Percentiles rank a stretch among this genome's conserved stretches.
phyloP scores from a whole-genome alignment of 768 basidiomycete species.

The Phylloporus sp. region DNA sequence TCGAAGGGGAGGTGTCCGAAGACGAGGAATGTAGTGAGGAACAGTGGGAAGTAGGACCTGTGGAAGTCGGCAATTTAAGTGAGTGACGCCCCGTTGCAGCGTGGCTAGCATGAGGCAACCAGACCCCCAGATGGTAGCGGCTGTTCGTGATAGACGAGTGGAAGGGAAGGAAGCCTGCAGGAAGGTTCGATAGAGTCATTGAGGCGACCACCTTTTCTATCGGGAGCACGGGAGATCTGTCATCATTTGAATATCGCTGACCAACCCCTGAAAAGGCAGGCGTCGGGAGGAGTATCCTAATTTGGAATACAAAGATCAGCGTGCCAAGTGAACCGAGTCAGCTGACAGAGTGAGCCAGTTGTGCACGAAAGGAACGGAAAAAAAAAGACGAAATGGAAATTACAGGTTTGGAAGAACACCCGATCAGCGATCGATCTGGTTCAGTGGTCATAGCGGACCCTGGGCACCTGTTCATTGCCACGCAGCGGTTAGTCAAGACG shows the following conservation, averaged over 20 bases:
- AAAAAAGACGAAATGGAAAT: background rate
- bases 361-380: background rate
- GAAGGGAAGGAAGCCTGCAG: constrained; percentile 26
- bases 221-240: constrained; percentile 23
- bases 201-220: constrained; percentile 25
- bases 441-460: constrained; percentile 4
- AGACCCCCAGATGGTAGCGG: constrained; percentile 28
- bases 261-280: constrained; percentile 26
- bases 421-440: constrained; percentile 20
- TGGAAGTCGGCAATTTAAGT: constrained; percentile 30
- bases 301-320: constrained; percentile 1
- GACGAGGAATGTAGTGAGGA: constrained; percentile 19
- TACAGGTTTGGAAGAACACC: constrained; percentile 3
- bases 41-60: constrained; percentile 23
- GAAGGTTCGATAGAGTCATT: constrained; percentile 28
- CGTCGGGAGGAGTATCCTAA: constrained; percentile 7
- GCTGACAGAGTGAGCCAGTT: background rate
- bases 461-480: constrained; percentile 6
- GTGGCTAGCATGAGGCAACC: constrained; percentile 36
- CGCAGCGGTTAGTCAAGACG: background rate
- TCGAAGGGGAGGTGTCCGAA: constrained; percentile 20
- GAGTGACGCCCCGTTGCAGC: constrained; percentile 29
- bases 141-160: constrained; percentile 32
- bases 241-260: constrained; percentile 30
- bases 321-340: background rate